phyloP scores from a whole-genome alignment of 2,329 filamentous ascomycete genomes.

The Paecilomyces dactylethromorphus region DNA sequence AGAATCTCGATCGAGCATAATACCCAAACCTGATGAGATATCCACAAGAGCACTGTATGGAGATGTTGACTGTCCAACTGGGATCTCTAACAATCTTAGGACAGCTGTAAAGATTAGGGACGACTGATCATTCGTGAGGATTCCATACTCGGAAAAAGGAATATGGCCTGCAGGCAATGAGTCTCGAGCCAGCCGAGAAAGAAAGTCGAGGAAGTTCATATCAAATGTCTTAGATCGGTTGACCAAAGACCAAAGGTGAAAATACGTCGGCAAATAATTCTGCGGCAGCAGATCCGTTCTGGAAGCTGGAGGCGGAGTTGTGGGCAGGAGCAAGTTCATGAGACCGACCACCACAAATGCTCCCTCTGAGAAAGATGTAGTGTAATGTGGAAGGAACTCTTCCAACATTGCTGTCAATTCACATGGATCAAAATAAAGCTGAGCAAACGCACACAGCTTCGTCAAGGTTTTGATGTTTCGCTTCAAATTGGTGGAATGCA shows the following conservation, averaged over 20 bases:
- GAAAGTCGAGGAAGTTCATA: slow-evolving; percentile 78
- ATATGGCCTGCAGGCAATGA: slow-evolving; percentile 68
- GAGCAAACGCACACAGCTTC: slow-evolving; percentile 83
- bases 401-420: slow-evolving; percentile 77
- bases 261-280: slow-evolving; percentile 85
- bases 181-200: slow-evolving; percentile 82
- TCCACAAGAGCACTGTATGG: slow-evolving; percentile 79
- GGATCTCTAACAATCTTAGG: slow-evolving; percentile 84
- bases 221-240: slow-evolving; percentile 85
- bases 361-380: slow-evolving; percentile 83
- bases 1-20: slow-evolving; percentile 85
- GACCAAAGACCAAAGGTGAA: slow-evolving; percentile 92
- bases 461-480: slow-evolving; percentile 67
- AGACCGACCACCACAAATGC: slow-evolving; percentile 88
- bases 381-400: slow-evolving; percentile 80
- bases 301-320: slow-evolving; percentile 62
- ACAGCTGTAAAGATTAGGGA: slow-evolving; percentile 89
- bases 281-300: slow-evolving; percentile 74
- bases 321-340: slow-evolving; percentile 82
- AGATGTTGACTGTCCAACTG: slow-evolving; percentile 90
- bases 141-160: slow-evolving; percentile 76
- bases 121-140: slow-evolving; percentile 88
- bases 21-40: slow-evolving; percentile 70
- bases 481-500: slow-evolving; percentile 57
- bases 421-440: slow-evolving; percentile 85